phyloP scores from a whole-genome alignment of 2,329 filamentous ascomycete species.

The Fusarium cyanostomum region DNA sequence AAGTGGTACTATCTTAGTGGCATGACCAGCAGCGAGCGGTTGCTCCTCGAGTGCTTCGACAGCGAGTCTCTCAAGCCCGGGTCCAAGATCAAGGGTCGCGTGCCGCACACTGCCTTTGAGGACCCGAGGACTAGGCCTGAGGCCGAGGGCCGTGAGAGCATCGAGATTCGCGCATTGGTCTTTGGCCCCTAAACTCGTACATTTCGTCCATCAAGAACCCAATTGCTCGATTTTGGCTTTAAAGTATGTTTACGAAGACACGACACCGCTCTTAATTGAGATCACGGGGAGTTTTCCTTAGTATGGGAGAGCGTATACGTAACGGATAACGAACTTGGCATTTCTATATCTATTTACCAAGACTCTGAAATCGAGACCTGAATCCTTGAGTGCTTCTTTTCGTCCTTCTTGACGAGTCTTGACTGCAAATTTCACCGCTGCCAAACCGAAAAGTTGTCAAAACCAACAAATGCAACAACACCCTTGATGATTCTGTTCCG shows the following conservation, averaged over 20 bases:
- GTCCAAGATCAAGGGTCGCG: slow-evolving; percentile 62
- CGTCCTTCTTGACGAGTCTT: slow-evolving; percentile 7
- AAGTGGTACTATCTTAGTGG: slow-evolving; percentile 84
- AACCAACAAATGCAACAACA: slow-evolving; percentile 23
- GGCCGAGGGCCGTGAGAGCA: slow-evolving; percentile 81
- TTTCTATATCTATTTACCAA: slow-evolving; percentile 39
- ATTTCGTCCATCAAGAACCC: neutral
- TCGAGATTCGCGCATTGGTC: slow-evolving; percentile 86
- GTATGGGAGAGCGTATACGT: neutral
- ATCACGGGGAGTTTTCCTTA: neutral
- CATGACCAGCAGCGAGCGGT: slow-evolving; percentile 76
- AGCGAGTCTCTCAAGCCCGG: slow-evolving; percentile 64
- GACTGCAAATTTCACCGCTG: slow-evolving; percentile 2
- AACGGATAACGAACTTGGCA: slow-evolving; percentile 17
- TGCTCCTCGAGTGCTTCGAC: slow-evolving; percentile 83
- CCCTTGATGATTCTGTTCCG: slow-evolving; percentile 6
- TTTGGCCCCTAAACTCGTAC: slow-evolving; percentile 67
- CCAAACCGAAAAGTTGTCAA: slow-evolving; percentile 13
- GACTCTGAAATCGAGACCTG: slow-evolving; percentile 6
- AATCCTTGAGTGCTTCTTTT: slow-evolving; percentile 4
- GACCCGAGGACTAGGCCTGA: slow-evolving; percentile 76
- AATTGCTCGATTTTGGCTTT: neutral
- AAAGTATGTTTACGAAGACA: neutral
- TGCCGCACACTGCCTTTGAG: slow-evolving; percentile 81
- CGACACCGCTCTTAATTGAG: neutral